Conservation (phyloP, 2,329 filamentous ascomycete genomes). For the Hirsutella rhossiliensis region DNA sequence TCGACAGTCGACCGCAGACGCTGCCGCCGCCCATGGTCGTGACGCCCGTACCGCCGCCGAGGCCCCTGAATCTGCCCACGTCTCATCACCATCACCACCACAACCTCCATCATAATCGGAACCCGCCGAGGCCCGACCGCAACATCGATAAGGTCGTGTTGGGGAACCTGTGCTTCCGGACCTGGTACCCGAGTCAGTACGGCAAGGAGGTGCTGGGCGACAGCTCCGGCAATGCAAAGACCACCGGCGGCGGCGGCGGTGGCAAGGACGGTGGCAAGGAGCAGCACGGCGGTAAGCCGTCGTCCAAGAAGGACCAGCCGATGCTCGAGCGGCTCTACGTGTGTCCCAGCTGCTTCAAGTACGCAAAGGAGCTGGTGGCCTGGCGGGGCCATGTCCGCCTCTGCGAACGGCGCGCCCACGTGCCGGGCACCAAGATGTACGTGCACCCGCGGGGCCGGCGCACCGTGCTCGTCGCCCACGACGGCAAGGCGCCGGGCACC, state of each 20-base stretch:
- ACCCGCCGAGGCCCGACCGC: constrained; percentile 41
- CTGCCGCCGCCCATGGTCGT: constrained; percentile 11
- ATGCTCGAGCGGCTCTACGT: constrained; percentile 66
- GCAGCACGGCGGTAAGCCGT: constrained; percentile 10
- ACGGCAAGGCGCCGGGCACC: constrained; percentile 16
- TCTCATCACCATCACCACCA: background rate
- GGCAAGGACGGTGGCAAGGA: constrained; percentile 16
- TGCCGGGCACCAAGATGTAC: constrained; percentile 67
- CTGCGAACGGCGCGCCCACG: constrained; percentile 37
- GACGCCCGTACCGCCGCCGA: constrained; percentile 21
- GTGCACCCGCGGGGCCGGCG: constrained; percentile 38
- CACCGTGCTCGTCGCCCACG: constrained; percentile 24
- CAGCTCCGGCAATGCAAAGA: constrained; percentile 16
- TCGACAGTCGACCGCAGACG: constrained; percentile 7
- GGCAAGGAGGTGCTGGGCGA: constrained; percentile 55
- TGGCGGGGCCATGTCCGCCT: constrained; percentile 46
- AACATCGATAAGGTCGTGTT: constrained; percentile 83
- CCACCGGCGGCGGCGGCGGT: constrained; percentile 1
- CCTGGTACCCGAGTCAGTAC: constrained; percentile 92
- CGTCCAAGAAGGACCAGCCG: constrained; percentile 21
- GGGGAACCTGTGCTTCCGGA: constrained; percentile 70
- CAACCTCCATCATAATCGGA: constrained; percentile 10
- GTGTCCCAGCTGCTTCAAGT: constrained; percentile 90
- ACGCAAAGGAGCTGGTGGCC: constrained; percentile 52
- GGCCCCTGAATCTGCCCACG: constrained; percentile 2